phyloP scores from a whole-genome alignment of 2,329 filamentous ascomycete species.

The Calonectria pseudoreteaudii region DNA sequence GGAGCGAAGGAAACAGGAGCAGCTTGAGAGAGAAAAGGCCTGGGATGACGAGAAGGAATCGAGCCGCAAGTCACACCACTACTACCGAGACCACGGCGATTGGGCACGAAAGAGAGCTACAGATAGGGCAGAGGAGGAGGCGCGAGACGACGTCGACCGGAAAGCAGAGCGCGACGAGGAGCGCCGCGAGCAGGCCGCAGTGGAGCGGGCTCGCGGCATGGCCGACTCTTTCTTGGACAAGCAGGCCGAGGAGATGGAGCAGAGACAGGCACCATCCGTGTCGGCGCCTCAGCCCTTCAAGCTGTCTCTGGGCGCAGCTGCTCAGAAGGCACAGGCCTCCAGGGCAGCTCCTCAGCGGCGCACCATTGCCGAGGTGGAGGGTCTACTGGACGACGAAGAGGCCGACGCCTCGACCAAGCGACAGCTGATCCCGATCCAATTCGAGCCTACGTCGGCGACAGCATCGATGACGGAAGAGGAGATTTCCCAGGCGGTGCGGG shows the following conservation, averaged over 20 bases:
- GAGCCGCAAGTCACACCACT: constrained; percentile 77
- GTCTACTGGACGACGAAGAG: constrained; percentile 94
- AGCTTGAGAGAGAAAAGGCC: constrained; percentile 72
- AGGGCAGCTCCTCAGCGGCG: constrained; percentile 71
- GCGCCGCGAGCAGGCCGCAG: constrained; percentile 75
- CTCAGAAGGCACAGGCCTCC: constrained; percentile 75
- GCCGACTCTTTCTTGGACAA: constrained; percentile 91
- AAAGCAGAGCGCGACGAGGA: constrained; percentile 81
- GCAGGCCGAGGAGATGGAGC: constrained; percentile 81
- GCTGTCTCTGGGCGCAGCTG: constrained; percentile 89
- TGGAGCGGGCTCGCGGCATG: constrained; percentile 84
- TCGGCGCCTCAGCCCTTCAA: constrained; percentile 85
- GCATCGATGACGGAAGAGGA: constrained; percentile 86
- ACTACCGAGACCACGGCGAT: constrained; percentile 86
- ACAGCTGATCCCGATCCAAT: constrained; percentile 84
- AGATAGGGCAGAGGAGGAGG: constrained; percentile 79
- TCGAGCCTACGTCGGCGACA: constrained; percentile 73
- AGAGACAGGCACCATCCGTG: constrained; percentile 52
- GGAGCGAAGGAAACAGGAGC: constrained; percentile 75
- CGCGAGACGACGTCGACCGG: constrained; percentile 85
- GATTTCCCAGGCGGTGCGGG: constrained; percentile 81
- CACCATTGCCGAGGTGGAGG: constrained; percentile 93
- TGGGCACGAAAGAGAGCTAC: constrained; percentile 86
- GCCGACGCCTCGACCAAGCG: constrained; percentile 78
- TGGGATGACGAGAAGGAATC: constrained; percentile 95